Evolutionary conservation across 257 asterid species (phyloP), one percentile per base, ranked within the genome.

Genomic region (Ophiorrhiza pumila): DNA sequence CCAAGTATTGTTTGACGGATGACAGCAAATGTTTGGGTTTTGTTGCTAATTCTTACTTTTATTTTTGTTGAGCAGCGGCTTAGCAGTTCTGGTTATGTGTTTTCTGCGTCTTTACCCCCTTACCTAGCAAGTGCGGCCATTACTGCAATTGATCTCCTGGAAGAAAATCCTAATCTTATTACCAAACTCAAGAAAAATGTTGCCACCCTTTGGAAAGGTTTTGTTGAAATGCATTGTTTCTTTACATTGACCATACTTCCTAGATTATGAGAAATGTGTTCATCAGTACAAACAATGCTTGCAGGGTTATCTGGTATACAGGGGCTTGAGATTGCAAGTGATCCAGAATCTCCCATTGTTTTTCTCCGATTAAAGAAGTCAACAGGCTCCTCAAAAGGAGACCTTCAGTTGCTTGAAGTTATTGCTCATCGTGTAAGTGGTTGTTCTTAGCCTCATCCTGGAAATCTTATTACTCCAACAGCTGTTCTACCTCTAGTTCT

Each of bases 41-140:
- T 43, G 42, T 7, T 50, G 29, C 37, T 69, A 53, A 66, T 71
- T 25, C 74, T 52, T 58, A 52, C 6, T 17, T 32, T 10, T 45
- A 43, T 56, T 7, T 56, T 45, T 71, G 42, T 52, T 72, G n/a
- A 80, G 78, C 96, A 91, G 96, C 95, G 95, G 73, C 96, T 91
- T 78, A 91, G 96, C 78, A 88, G 95, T 82, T 88, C 98, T 61
- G 96, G 96, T 57, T 92, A 92, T 69, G 96, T 90, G 43, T 93
- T 93, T 79, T 93, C 97, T 83, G 98, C 98, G 35, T 91, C 97
- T 69, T 83, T 91, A 83, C 97, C 98, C 73, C 98, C 98, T 49
- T 93, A 93, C 83, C 88, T 93, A 66, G 98, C 98, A 63, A 87
- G 95, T 84, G 95, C 93, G 23, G 97, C 98, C 55, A 88, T 93